Conservation (phyloP, 345 rosid species). For the Draba incana region DNA sequence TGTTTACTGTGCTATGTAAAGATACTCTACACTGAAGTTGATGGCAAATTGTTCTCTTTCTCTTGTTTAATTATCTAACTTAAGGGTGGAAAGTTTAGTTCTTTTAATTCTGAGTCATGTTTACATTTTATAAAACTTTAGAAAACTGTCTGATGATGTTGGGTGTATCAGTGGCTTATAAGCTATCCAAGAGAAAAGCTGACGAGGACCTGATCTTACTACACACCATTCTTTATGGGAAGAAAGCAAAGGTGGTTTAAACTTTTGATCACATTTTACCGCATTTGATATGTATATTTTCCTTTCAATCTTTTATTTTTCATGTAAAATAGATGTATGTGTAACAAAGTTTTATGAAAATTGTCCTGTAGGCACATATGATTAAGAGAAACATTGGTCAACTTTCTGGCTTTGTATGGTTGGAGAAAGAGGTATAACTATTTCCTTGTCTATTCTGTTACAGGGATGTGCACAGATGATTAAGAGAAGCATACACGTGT, state of each 20-base stretch:
- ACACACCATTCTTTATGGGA: slow-evolving; percentile 83
- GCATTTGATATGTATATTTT: neutral
- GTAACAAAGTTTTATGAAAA: slow-evolving; percentile 14
- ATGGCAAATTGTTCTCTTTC: slow-evolving; percentile 6
- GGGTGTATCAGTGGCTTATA: slow-evolving; percentile 86
- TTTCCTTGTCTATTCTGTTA: slow-evolving; percentile 17
- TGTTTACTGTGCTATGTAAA: neutral
- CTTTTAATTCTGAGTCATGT: neutral
- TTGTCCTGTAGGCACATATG: slow-evolving; percentile 61
- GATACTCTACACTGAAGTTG: neutral
- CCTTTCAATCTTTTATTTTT: slow-evolving; percentile 9
- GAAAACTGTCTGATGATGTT: slow-evolving; percentile 37
- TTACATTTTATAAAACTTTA: neutral
- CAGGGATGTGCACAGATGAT: neutral
- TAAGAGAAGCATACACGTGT: no score
- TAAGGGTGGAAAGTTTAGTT: neutral
- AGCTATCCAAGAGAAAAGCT: slow-evolving; percentile 91
- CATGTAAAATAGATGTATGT: neutral
- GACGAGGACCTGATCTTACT: slow-evolving; percentile 82
- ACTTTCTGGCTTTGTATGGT: slow-evolving; percentile 93
- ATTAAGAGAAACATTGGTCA: slow-evolving; percentile 85
- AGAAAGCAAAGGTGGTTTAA: slow-evolving; percentile 87
- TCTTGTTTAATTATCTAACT: slow-evolving; percentile 11
- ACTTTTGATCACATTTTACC: slow-evolving; percentile 13
- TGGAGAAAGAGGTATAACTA: slow-evolving; percentile 73